Base-by-base conservation (phyloP, 495 filamentous ascomycete species). In the Glonium stellatum region DNA sequence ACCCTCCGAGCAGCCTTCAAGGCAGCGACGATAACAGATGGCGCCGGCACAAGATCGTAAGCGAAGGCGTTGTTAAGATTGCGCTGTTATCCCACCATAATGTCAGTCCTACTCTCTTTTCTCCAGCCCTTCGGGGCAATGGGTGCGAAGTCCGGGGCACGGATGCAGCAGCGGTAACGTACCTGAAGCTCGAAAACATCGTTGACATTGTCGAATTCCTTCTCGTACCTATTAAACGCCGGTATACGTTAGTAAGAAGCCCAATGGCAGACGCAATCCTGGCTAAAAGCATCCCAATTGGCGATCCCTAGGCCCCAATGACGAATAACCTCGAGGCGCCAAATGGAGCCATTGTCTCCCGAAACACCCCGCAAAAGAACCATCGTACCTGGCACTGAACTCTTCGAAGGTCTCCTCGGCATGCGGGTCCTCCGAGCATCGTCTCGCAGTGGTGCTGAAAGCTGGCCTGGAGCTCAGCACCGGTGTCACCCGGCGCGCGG, bases 171-270 rank as follows among this genome's bases (percentile, higher is more conserved):
- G 5, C n/a, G 22, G 63, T 6, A 31, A 74, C 83, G 72, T 86
- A 96, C 92, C 90, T 97, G 93, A 70, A 99, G 88, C 84, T 99
- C 93, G 78, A 99, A 99, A 67, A 97, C 93, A 80, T 99, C 93
- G 77, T 97, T 88, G 54, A 99, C 93, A 71, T 76, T 75, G 46
- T 99, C 92, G 75, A 99, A 99, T 78, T 99, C 93, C 82, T 96
- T 96, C 83, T 97, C 93, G 73, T 95, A 99, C 78, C 93, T 99
- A 70, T 61, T 58, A 61, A n/a, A 60, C 23, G 47, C 50, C 42
- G 18, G 27, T 31, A 6, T 15, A 2, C 10, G 39, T 44, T 18
- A 44, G 39, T 18, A 44, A 44, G 13, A 44, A 44, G 18, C 49
- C n/a, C 61, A 25, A 42, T 19, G 44, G 44, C 27, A 31, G 27